Evolutionary conservation across 768 basidiomycete genomes (phyloP).

Genomic region (Xanthoconium stramineum): DNA sequence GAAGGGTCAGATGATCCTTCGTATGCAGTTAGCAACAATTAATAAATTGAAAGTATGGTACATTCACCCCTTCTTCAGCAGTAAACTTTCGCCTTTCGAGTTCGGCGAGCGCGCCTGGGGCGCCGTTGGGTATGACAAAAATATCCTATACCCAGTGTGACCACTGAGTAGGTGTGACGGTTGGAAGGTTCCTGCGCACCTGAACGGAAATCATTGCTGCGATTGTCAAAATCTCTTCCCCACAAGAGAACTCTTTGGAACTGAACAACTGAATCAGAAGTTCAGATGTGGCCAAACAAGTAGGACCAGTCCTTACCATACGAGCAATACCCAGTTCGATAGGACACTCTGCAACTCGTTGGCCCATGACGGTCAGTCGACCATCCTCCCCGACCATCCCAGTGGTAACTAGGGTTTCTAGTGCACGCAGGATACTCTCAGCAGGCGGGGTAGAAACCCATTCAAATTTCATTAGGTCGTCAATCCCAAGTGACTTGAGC

Average conservation of each 20-base stretch:
- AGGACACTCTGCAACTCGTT: constrained; percentile 90
- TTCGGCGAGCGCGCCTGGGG: constrained; percentile 82
- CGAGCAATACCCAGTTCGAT: constrained; percentile 91
- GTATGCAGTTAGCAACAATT: background rate
- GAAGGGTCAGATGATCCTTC: constrained; percentile 90
- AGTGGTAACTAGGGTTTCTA: constrained; percentile 77
- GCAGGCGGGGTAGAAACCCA: constrained; percentile 90
- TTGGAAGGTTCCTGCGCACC: constrained; percentile 37
- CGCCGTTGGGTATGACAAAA: constrained; percentile 86
- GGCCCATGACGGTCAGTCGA: constrained; percentile 70
- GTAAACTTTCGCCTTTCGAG: constrained; percentile 95
- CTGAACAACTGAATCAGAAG: constrained; percentile 62
- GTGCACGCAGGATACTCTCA: constrained; percentile 77
- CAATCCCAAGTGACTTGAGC: constrained; percentile 90
- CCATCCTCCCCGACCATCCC: constrained; percentile 86
- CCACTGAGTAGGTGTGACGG: background rate
- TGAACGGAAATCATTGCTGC: constrained; percentile 95
- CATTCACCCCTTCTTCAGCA: constrained; percentile 89
- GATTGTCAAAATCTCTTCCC: constrained; percentile 94
- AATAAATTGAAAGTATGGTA: background rate
- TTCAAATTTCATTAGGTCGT: constrained; percentile 94
- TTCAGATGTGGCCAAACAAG: background rate
- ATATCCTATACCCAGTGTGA: constrained; percentile 76
- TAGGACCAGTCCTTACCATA: constrained; percentile 57
- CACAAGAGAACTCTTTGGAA: constrained; percentile 83